Evolutionary conservation across 148 eudicot genomes (phyloP).

Genomic region (Agrostemma githago): DNA sequence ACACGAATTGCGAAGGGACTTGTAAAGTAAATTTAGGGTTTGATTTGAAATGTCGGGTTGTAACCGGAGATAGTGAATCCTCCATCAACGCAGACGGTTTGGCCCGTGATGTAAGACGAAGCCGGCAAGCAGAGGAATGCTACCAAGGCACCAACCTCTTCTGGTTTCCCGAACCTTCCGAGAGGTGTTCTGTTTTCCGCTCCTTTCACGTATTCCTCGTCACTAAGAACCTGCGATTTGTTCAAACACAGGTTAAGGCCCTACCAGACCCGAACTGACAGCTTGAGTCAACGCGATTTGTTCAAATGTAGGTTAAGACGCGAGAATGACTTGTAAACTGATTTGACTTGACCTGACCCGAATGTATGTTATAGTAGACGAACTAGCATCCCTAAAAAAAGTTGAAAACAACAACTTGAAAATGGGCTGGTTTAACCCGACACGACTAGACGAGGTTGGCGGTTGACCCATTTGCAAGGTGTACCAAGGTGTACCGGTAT

Average conservation of each 20-base stretch:
- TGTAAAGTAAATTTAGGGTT: background rate
- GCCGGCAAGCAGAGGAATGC: conserved; percentile 64
- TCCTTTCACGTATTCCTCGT: conserved; percentile 32
- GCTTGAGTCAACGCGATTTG: too few species aligned
- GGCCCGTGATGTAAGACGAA: conserved; percentile 59
- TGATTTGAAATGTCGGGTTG: background rate
- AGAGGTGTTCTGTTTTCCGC: conserved; percentile 40
- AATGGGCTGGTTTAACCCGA: too few species aligned
- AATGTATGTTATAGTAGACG: too few species aligned
- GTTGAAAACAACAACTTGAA: too few species aligned
- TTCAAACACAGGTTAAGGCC: background rate
- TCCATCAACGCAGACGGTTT: conserved; percentile 51
- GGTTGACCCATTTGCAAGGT: too few species aligned
- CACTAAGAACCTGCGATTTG: conserved; percentile 28
- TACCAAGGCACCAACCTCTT: conserved; percentile 48
- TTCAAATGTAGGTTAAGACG: too few species aligned
- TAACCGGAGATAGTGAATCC: conserved; percentile 41
- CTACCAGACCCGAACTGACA: too few species aligned
- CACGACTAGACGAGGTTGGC: too few species aligned
- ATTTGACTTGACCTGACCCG: too few species aligned
- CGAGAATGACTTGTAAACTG: too few species aligned
- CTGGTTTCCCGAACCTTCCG: conserved; percentile 40
- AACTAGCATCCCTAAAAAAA: too few species aligned
- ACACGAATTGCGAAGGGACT: background rate
- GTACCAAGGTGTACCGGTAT: too few species aligned